phyloP scores from a whole-genome alignment of 2,329 filamentous ascomycete species.

The Fusarium sp. region DNA sequence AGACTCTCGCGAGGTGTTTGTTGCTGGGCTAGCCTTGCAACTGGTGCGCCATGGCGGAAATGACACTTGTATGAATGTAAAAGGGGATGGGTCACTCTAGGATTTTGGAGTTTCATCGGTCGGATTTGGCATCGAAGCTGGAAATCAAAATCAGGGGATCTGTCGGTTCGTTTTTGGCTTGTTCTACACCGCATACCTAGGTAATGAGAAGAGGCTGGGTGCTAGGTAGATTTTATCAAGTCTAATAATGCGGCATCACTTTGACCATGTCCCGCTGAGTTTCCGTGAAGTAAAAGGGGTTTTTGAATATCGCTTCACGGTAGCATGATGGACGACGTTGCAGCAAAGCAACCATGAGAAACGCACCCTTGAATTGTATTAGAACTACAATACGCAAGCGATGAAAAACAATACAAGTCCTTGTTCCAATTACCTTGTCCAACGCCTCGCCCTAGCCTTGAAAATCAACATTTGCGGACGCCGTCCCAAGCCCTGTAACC shows the following conservation, averaged over 20 bases:
- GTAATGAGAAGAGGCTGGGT: constrained; percentile 35
- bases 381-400: neutral
- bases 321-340: neutral
- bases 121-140: constrained; percentile 38
- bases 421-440: constrained; percentile 9
- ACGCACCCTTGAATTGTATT: neutral
- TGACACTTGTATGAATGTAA: constrained; percentile 13
- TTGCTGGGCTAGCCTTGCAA: neutral
- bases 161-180: constrained; percentile 37
- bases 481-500: constrained; percentile 4
- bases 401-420: neutral
- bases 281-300: neutral
- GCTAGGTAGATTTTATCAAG: constrained; percentile 33
- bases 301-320: neutral
- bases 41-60: neutral
- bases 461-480: constrained; percentile 24
- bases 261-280: neutral
- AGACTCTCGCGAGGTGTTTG: constrained; percentile 15
- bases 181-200: constrained; percentile 36
- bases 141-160: constrained; percentile 33
- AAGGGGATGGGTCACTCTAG: constrained; percentile 3
- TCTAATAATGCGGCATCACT: constrained; percentile 19
- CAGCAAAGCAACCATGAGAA: neutral
- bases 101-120: constrained; percentile 31
- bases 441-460: constrained; percentile 37